Evolutionary conservation across 257 asterid genomes (phyloP).

Genomic region (Parsonsia alboflavescens): DNA sequence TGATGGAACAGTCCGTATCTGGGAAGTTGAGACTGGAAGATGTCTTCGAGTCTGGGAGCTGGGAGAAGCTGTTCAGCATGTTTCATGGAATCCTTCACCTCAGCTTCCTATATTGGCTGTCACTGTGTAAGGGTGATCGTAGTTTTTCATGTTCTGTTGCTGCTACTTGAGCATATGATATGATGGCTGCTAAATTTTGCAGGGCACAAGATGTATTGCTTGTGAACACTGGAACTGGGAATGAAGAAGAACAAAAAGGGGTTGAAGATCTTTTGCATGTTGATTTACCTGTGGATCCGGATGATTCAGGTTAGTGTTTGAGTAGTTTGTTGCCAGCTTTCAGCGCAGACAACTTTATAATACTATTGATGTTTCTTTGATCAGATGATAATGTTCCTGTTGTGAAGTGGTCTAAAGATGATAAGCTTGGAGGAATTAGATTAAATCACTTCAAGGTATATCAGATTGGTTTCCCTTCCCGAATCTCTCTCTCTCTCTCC

Average conservation of each 20-base stretch:
- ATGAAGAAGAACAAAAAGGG: constrained; percentile 56
- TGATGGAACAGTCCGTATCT: constrained; percentile 91
- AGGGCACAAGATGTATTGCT: constrained; percentile 79
- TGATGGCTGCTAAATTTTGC: constrained; percentile 15
- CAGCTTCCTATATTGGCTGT: constrained; percentile 81
- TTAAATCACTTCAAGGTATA: constrained; percentile 86
- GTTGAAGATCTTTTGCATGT: constrained; percentile 65
- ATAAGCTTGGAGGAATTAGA: constrained; percentile 67
- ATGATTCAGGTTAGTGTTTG: constrained; percentile 62
- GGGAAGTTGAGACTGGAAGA: constrained; percentile 98
- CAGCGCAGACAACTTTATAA: background rate
- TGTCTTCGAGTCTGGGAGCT: constrained; percentile 76
- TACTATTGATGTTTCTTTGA: constrained; percentile 13
- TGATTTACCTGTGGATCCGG: constrained; percentile 33
- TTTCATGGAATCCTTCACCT: constrained; percentile 85
- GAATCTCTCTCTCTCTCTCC: background rate
- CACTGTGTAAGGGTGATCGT: constrained; percentile 51
- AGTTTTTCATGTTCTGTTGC: constrained; percentile 9
- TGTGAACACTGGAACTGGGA: constrained; percentile 58
- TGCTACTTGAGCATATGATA: constrained; percentile 14
- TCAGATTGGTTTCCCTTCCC: constrained; percentile 3
- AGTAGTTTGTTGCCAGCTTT: constrained; percentile 2
- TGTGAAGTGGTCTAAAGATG: constrained; percentile 69
- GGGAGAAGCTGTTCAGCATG: constrained; percentile 64
- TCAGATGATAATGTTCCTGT: constrained; percentile 49